Conservation (phyloP, 129 eudicot genomes). For the Pseudognaphalium luteoalbum region DNA sequence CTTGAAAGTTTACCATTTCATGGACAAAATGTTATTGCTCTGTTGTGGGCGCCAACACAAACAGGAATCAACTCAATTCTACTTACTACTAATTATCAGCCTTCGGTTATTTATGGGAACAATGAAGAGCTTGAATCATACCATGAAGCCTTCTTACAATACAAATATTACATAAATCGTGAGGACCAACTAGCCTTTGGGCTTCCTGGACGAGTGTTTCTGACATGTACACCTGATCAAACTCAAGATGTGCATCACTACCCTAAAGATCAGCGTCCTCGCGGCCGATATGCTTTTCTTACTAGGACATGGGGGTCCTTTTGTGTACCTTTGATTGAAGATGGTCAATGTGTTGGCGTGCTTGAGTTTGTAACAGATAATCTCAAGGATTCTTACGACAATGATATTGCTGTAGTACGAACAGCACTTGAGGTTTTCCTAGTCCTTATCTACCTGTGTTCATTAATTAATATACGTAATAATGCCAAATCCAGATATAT, state of each 20-base stretch:
- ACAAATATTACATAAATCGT: not conserved
- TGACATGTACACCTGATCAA: not conserved
- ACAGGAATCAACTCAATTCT: not conserved
- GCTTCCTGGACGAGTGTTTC: not conserved
- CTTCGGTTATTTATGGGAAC: not conserved
- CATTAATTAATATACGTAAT: not conserved
- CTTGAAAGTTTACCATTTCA: not conserved
- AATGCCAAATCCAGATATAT: not conserved
- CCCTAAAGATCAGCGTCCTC: conserved; percentile 16
- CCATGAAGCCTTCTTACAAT: not conserved
- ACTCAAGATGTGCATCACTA: not conserved
- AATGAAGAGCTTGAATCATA: not conserved
- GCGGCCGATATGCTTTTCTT: conserved; percentile 1
- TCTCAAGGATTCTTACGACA: conserved; percentile 6
- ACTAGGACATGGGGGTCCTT: conserved; percentile 2
- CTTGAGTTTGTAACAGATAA: conserved; percentile 13
- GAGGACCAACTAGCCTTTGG: not conserved
- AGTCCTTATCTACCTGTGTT: not conserved
- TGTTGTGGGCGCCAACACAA: not conserved
- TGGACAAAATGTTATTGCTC: not conserved
- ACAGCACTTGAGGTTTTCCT: not conserved
- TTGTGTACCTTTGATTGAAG: not conserved
- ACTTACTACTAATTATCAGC: not conserved
- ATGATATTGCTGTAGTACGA: not conserved
- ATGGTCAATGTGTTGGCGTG: not conserved